Evolutionary conservation across 441 rosid species (phyloP).

Genomic region (Erodium moschatum): DNA sequence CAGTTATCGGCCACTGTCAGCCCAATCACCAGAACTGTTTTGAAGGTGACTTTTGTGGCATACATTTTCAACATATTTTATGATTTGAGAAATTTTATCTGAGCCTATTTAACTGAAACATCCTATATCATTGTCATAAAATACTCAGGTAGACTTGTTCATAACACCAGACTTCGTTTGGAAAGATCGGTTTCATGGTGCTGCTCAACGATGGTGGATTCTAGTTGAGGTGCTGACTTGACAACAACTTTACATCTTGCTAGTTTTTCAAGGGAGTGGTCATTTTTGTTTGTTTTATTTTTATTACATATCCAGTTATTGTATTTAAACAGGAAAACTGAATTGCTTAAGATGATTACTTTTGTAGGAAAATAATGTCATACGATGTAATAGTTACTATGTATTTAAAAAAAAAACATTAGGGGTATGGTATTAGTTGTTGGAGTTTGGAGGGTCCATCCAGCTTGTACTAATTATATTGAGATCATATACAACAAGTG

Average conservation of each 20-base stretch:
- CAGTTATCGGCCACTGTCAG: constrained; percentile 82
- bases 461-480: too few species aligned
- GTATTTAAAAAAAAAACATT: neutral
- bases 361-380: neutral
- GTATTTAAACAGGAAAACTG: neutral
- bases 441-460: neutral
- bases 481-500: neutral
- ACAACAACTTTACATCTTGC: neutral
- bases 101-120: constrained; percentile 8
- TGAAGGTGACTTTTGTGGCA: constrained; percentile 54
- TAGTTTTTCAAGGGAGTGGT: constrained; percentile 2
- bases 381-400: neutral
- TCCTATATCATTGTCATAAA: constrained; percentile 15
- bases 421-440: neutral
- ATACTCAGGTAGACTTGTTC: constrained; percentile 71
- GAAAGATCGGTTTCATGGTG: constrained; percentile 97
- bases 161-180: constrained; percentile 78
- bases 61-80: constrained; percentile 7
- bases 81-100: constrained; percentile 12
- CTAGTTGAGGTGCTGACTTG: constrained; percentile 50
- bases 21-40: constrained; percentile 97
- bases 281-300: neutral
- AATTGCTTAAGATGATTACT: neutral
- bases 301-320: neutral
- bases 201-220: constrained; percentile 96